Evolutionary conservation across 176 grass and related monocot species (phyloP), one percentile per base, ranked within the genome.

Genomic region (Oryza meridionalis): DNA sequence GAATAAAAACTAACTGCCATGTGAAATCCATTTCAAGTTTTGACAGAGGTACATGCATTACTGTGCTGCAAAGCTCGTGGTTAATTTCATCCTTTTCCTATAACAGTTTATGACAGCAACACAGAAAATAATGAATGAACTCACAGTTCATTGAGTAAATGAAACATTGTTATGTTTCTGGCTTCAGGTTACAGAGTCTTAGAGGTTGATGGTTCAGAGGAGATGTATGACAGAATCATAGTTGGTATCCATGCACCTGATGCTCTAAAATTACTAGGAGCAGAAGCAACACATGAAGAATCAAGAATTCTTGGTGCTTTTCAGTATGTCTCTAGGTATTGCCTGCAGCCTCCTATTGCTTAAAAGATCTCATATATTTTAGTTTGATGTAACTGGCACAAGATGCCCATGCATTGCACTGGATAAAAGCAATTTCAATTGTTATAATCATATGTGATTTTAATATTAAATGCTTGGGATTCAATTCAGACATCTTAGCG

Each of bases 271-370:
- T 64, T 98, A 37, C 80, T 98, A 69, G 95, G 90, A 25, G 43
- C 73, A 76, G 83, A 91, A 88, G 89, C 85, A 87, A 37, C 35
- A 37, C 35, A 98, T 0, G 95, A 95, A 17, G 92, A 98, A 24
- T 43, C 77, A 42, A 91, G 84, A 81, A 86, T 98, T 69, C 80
- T 98, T 11, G 91, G 92, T 40, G 90, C 95, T 79, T 98, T 95
- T 84, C 95, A 93, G 43, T 98, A 95, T 51, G 79, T 93, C 78
- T 86, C 86, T 79, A 94, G 95, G 95, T 91, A 86, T 51, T 51
- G 14, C 14, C 49, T 51, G 49, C 14, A 51, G 15, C 49, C 12
- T 51, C 8, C 49, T 51, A 51, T 15, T 51, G 14, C 49, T 37
- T 37, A 37, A 37, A 37, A 37, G 5, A 37, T 37, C 35, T 37